phyloP scores from a whole-genome alignment of 768 basidiomycete species.

The Favolaschia claudopus region DNA sequence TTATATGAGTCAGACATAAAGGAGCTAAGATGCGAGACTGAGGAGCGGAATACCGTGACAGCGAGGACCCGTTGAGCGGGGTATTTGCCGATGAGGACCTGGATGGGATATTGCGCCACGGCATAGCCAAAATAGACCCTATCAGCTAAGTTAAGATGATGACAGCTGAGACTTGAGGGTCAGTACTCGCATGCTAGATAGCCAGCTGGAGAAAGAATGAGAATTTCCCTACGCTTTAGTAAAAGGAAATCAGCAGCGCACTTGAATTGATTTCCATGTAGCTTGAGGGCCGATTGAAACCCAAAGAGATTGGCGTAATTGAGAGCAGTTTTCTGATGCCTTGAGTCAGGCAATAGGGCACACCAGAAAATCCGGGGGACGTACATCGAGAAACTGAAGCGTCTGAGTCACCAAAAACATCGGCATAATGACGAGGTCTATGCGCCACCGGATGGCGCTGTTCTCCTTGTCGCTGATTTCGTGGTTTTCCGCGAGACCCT shows the following conservation, averaged over 20 bases:
- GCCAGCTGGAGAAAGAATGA: slow-evolving; percentile 10
- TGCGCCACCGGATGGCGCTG: slow-evolving; percentile 22
- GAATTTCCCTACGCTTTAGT: too few relatives aligned
- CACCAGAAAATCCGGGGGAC: background rate
- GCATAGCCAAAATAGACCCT: slow-evolving; percentile 28
- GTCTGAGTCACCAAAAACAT: slow-evolving; percentile 27
- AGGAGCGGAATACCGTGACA: slow-evolving; percentile 19
- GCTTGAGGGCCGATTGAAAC: slow-evolving; percentile 21
- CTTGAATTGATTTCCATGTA: slow-evolving; percentile 27
- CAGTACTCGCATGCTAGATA: slow-evolving; percentile 10
- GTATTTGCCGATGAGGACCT: slow-evolving; percentile 26
- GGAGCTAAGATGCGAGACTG: too few relatives aligned
- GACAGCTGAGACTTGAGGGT: too few relatives aligned
- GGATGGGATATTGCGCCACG: slow-evolving; percentile 26
- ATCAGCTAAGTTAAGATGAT: too few relatives aligned
- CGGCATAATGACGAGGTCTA: slow-evolving; percentile 22
- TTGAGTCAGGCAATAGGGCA: background rate
- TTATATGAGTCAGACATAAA: too few relatives aligned
- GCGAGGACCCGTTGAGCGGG: slow-evolving; percentile 25
- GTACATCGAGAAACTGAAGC: slow-evolving; percentile 25
- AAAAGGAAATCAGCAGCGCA: background rate
- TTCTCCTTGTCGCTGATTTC: slow-evolving; percentile 20
- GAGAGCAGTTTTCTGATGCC: slow-evolving; percentile 19
- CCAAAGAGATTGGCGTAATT: slow-evolving; percentile 30
- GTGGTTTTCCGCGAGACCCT: slow-evolving; percentile 18